Percentiles rank a stretch among this genome's conserved stretches.
Conservation (phyloP, 2,329 filamentous ascomycete genomes). For the Diaporthe capsici region DNA sequence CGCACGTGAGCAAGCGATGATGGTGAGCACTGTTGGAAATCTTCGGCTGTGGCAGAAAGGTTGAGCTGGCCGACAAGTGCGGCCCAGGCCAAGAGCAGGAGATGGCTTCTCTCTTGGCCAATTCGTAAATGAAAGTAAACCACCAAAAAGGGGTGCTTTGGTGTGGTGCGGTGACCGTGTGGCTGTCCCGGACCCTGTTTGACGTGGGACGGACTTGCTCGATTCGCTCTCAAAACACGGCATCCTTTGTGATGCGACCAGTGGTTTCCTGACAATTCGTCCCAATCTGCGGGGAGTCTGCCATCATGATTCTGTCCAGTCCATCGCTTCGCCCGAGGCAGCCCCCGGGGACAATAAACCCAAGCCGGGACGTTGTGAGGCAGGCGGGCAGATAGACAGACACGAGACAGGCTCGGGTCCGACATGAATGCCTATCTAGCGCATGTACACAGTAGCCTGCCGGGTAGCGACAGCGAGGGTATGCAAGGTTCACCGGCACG, state of each 20-base stretch:
- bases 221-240: background rate
- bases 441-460: background rate
- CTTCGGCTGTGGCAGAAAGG: background rate
- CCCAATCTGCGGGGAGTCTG: background rate
- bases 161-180: background rate
- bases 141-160: background rate
- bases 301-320: background rate
- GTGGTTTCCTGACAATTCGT: background rate
- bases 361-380: background rate
- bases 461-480: background rate
- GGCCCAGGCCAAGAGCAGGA: no score
- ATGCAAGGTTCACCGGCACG: constrained; percentile 22
- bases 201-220: background rate
- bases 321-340: background rate
- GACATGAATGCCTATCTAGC: background rate
- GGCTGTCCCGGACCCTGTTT: background rate
- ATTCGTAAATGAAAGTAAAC: no score
- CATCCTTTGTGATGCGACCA: background rate
- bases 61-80: background rate
- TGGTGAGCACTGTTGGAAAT: background rate
- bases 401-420: constrained; percentile 1
- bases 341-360: background rate
- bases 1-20: no score
- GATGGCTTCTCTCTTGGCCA: no score
- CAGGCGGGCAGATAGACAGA: background rate